Conservation (phyloP, 2,329 filamentous ascomycete species). For the Nakataea oryzae region DNA sequence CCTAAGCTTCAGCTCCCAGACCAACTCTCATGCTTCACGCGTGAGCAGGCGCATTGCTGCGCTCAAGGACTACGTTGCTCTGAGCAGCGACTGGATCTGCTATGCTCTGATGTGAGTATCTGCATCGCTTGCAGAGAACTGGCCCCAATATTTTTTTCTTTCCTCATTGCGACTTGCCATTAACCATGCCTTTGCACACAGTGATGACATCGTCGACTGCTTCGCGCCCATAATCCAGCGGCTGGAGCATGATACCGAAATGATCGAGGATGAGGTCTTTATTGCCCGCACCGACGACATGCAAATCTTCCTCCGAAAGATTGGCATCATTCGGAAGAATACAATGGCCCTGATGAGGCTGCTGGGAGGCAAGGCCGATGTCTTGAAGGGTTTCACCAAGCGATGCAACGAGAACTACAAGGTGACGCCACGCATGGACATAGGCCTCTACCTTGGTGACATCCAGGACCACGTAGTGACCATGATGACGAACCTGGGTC, state of each 20-base stretch:
- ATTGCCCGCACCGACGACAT: constrained; percentile 86
- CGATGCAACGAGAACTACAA: constrained; percentile 97
- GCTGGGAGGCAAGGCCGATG: constrained; percentile 93
- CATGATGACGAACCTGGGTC: constrained; percentile 92
- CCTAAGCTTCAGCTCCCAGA: constrained; percentile 85
- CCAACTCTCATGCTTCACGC: constrained; percentile 76
- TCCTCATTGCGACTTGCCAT: constrained; percentile 4
- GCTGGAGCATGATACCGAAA: constrained; percentile 80
- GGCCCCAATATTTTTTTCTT: background rate
- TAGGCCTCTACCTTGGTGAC: constrained; percentile 91
- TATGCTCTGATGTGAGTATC: constrained; percentile 83
- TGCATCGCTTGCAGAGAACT: constrained; percentile 8
- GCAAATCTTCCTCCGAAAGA: constrained; percentile 73
- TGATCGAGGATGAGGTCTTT: constrained; percentile 92
- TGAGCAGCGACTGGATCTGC: constrained; percentile 98
- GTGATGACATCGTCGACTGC: constrained; percentile 93
- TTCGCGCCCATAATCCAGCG: constrained; percentile 85
- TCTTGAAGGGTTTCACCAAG: constrained; percentile 95
- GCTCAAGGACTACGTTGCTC: constrained; percentile 85
- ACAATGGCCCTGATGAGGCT: constrained; percentile 90
- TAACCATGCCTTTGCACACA: constrained; percentile 22
- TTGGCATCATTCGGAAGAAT: constrained; percentile 86
- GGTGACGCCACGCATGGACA: constrained; percentile 90
- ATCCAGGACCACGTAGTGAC: constrained; percentile 99
- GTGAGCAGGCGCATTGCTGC: constrained; percentile 87